phyloP scores from a whole-genome alignment of 1,284 basidiomycete species.

The Tilletia setariae region DNA sequence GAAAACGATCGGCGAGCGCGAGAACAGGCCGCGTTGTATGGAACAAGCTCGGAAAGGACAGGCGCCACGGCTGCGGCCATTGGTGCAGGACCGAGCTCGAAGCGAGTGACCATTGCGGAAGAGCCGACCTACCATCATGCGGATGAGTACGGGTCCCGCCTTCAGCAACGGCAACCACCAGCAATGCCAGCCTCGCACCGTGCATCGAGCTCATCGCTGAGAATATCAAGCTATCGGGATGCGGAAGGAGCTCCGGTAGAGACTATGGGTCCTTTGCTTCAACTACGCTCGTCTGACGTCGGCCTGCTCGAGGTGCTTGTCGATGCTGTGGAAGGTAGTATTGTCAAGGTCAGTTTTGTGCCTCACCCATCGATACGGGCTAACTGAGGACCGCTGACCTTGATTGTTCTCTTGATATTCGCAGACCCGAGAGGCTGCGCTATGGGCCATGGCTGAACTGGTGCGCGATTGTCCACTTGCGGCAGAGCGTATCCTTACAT shows the following conservation, averaged over 20 bases:
- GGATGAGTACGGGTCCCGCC: background rate
- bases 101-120: slow-evolving; percentile 7
- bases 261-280: background rate
- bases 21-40: too few relatives aligned
- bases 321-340: slow-evolving; percentile 36
- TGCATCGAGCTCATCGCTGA: too few relatives aligned
- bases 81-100: slow-evolving; percentile 19
- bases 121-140: slow-evolving; percentile 17
- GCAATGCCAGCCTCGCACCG: too few relatives aligned
- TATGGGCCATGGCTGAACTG: slow-evolving; percentile 41
- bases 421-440: slow-evolving; percentile 38
- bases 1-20: too few relatives aligned
- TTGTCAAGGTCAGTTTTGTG: slow-evolving; percentile 25
- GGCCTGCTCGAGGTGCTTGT: slow-evolving; percentile 25
- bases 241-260: background rate
- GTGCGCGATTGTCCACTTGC: slow-evolving; percentile 21
- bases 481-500: background rate
- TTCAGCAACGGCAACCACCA: too few relatives aligned
- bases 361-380: background rate
- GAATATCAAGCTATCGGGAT: slow-evolving; percentile 20
- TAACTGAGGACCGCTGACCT: background rate
- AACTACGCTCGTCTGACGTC: background rate
- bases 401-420: background rate
- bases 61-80: slow-evolving; percentile 9
- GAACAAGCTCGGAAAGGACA: slow-evolving; percentile 2